Evolutionary conservation across 352 stramenopile genomes (phyloP).

Genomic region (Globisporangium iwayamae): DNA sequence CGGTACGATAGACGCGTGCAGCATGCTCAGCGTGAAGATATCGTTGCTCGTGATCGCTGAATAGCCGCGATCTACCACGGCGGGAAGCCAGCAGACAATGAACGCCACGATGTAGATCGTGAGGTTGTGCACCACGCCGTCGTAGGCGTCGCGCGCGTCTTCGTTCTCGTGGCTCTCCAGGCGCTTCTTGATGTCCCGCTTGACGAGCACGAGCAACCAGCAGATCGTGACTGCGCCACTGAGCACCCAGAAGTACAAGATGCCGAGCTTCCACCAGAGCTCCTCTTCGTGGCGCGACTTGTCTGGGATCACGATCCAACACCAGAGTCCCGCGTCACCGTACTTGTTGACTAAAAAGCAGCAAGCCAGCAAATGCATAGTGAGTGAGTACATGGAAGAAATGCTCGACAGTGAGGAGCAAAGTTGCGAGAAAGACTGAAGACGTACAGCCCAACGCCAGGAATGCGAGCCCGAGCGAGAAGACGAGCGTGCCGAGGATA

Average conservation of each 20-base stretch:
- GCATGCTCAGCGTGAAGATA: slow-evolving; percentile 58
- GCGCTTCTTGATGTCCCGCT: slow-evolving; percentile 73
- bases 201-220: slow-evolving; percentile 66
- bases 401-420: background rate
- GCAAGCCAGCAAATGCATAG: background rate
- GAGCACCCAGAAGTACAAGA: slow-evolving; percentile 78
- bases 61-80: slow-evolving; percentile 64
- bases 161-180: slow-evolving; percentile 74
- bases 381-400: background rate
- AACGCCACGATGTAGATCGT: slow-evolving; percentile 79
- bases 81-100: slow-evolving; percentile 76
- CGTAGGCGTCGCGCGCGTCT: slow-evolving; percentile 70
- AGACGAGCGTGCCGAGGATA: slow-evolving; percentile 51
- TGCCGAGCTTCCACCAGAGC: slow-evolving; percentile 70
- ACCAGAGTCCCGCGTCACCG: slow-evolving; percentile 70
- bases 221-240: slow-evolving; percentile 47
- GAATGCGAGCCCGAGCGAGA: slow-evolving; percentile 56
- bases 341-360: slow-evolving; percentile 44
- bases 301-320: slow-evolving; percentile 60
- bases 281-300: slow-evolving; percentile 34
- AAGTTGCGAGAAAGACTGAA: background rate
- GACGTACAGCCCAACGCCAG: slow-evolving; percentile 37
- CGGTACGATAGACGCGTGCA: slow-evolving; percentile 76
- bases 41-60: slow-evolving; percentile 49
- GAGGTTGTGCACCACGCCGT: slow-evolving; percentile 79